Conservation (phyloP, 257 asterid genomes). For the Echium plantagineum region DNA sequence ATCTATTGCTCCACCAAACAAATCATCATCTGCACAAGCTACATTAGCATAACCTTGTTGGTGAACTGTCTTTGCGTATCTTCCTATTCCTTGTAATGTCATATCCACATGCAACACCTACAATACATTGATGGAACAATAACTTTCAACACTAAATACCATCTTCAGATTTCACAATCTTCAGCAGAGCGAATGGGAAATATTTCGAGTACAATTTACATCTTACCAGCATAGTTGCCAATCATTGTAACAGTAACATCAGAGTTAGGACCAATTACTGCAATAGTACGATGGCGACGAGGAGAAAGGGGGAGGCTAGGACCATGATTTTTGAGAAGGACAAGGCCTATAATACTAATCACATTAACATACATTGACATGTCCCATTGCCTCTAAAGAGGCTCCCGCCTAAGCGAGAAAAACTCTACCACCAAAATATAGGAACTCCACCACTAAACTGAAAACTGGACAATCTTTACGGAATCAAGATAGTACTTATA, state of each 20-base stretch:
- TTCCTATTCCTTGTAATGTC: constrained; percentile 56
- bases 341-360: too few relatives aligned
- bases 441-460: too few relatives aligned
- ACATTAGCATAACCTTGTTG: constrained; percentile 58
- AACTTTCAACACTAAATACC: too few relatives aligned
- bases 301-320: constrained; percentile 57
- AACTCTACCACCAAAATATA: too few relatives aligned
- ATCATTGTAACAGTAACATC: constrained; percentile 66
- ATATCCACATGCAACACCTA: constrained; percentile 52
- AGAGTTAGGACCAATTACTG: constrained; percentile 73
- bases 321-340: constrained; percentile 53
- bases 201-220: neutral
- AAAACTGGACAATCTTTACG: too few relatives aligned
- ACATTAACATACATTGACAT: too few relatives aligned
- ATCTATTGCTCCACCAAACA: constrained; percentile 43
- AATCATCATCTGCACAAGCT: constrained; percentile 31
- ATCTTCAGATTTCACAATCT: too few relatives aligned
- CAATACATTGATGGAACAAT: neutral
- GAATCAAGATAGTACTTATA: too few relatives aligned
- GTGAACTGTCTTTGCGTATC: constrained; percentile 38
- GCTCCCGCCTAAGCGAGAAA: too few relatives aligned
- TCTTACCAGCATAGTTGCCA: constrained; percentile 68
- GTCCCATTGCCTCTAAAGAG: too few relatives aligned
- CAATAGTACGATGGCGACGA: constrained; percentile 37
- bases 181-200: too few relatives aligned